A percentile compares a stretch with the other conserved stretches of the same genome.
Conservation (phyloP, 495 filamentous ascomycete genomes). For the Chaetomium cochliodes region DNA sequence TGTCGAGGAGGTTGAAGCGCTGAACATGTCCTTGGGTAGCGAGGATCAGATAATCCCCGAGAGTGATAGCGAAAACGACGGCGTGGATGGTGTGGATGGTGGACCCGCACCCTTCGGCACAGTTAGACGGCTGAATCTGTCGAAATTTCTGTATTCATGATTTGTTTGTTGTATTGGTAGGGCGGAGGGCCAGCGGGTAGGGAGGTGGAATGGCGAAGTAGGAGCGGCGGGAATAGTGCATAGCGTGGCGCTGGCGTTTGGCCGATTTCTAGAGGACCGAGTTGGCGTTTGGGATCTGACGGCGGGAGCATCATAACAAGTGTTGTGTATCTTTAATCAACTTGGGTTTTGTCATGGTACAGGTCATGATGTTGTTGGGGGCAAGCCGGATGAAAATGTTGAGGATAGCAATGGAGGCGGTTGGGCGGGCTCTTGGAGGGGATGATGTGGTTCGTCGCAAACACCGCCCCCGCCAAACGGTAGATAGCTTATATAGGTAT, state of each 20-base stretch:
- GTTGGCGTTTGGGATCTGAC: slow-evolving; percentile 25
- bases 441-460: neutral
- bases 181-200: neutral
- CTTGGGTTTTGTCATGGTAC: neutral
- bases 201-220: neutral
- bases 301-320: neutral
- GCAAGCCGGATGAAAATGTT: neutral
- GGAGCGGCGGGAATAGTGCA: neutral
- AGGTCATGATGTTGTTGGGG: neutral
- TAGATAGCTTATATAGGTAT: too few species aligned
- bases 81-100: slow-evolving; percentile 49
- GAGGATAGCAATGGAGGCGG: neutral
- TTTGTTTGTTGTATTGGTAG: neutral
- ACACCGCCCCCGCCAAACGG: neutral
- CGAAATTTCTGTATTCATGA: slow-evolving; percentile 55
- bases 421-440: neutral
- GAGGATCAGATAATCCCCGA: slow-evolving; percentile 73
- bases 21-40: slow-evolving; percentile 56
- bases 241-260: slow-evolving; percentile 20
- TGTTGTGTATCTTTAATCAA: slow-evolving; percentile 8
- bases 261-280: neutral
- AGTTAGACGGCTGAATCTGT: slow-evolving; percentile 47
- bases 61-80: slow-evolving; percentile 62
- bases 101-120: slow-evolving; percentile 6
- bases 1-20: slow-evolving; percentile 40